These are phyloP conservation scores for Hymenoscyphus fructigenus DNA, from an alignment of 2,329 filamentous ascomycete genomes.

Conservation along the genomic window DNA sequence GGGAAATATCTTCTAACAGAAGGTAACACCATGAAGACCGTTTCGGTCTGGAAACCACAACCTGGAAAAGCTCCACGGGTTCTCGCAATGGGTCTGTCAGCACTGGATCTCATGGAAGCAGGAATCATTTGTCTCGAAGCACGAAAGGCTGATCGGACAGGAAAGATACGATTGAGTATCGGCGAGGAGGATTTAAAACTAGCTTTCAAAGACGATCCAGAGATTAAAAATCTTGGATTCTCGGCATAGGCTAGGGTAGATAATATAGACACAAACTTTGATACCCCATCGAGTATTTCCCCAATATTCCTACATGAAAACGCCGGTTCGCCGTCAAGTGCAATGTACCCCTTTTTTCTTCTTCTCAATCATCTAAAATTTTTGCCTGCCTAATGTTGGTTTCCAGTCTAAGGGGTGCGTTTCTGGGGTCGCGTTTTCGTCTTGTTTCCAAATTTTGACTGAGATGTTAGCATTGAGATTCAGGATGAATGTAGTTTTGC, in stretches of 20 bases:
- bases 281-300: not conserved
- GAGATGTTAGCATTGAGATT: conserved; percentile 13
- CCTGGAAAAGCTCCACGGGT: conserved; percentile 45
- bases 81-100: conserved; percentile 66
- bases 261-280: conserved; percentile 5
- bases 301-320: conserved; percentile 11
- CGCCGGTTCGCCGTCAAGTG: conserved; percentile 28
- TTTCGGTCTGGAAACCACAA: conserved; percentile 18
- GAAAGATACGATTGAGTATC: conserved; percentile 81
- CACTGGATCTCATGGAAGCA: conserved; percentile 80
- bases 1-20: conserved; percentile 53
- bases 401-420: conserved; percentile 92
- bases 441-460: conserved; percentile 96
- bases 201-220: conserved; percentile 83
- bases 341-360: conserved; percentile 20
- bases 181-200: conserved; percentile 88
- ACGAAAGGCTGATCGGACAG: conserved; percentile 77
- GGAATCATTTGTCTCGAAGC: conserved; percentile 85
- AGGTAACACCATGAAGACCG: conserved; percentile 32
- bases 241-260: conserved; percentile 17
- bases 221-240: conserved; percentile 62
- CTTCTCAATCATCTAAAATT: conserved; percentile 54
- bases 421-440: conserved; percentile 86
- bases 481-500: conserved; percentile 29
- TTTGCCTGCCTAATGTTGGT: conserved; percentile 73